Base-by-base conservation (phyloP, 2,329 filamentous ascomycete genomes). In the Epichloe baconii region DNA sequence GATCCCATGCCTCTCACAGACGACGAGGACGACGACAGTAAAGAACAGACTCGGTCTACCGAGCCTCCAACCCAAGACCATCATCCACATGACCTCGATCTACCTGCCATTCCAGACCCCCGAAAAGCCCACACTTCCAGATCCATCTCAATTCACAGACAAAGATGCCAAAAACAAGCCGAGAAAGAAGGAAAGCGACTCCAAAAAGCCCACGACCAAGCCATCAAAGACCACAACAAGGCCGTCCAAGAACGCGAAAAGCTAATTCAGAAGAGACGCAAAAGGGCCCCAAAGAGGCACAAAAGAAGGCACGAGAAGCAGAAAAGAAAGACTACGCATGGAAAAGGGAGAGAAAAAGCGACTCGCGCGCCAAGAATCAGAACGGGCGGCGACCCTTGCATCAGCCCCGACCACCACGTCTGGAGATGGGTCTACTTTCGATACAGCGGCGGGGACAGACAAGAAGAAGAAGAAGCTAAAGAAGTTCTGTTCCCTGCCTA, bases 401-500 rank as follows among this genome's bases (percentile, higher is more conserved):
- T 38, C 36, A 5, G 14, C 36, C 5, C 7, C 36, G 36, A 38
- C 36, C 36, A n/a, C 36, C 15, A 14, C 36, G 36, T 38, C 36
- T 38, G 36, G 14, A 8, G 36, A 38, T 6, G 36, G 36, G 36
- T 38, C 12, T 38, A n/a, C 14, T 38, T 7, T 14, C 1, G 36
- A n/a, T 8, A 38, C 15, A 38, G 12, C 8, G 34, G 26, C 26
- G 31, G 31, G 31, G 31, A 31, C n/a, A 19, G 35, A 35, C 41
- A 41, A 19, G 44, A 36, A 15, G 31, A 35, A 64, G 14, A 68
- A 66, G 58, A 83, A 83, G 58, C 74, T 85, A 48, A 78, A 80
- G 53, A 91, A 86, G 61, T 95, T 96, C 65, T 93, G 88, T 68
- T 80, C 82, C 58, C 68, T 91, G 3, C 88, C 85, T 0, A 67